These are phyloP conservation scores for Limonium bicolor DNA, from an alignment of 148 eudicot genomes.

Conservation along the genomic window DNA sequence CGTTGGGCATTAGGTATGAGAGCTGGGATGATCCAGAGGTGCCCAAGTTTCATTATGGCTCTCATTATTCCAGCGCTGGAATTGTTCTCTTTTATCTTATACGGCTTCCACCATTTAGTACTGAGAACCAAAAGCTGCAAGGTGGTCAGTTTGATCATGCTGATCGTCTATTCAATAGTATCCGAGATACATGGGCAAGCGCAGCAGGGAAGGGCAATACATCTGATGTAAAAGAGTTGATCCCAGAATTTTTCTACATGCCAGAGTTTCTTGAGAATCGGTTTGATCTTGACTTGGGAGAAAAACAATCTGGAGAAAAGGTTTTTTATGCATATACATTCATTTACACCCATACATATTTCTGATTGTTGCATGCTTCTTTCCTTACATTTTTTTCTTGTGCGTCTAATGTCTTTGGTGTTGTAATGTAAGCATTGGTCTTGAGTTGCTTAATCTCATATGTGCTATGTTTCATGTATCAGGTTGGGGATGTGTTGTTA, in stretches of 20 bases:
- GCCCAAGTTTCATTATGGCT: constrained; percentile 97
- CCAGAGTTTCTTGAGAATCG: constrained; percentile 89
- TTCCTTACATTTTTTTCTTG: not conserved
- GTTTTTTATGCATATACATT: constrained; percentile 6
- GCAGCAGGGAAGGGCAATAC: constrained; percentile 99
- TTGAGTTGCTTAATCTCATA: constrained; percentile 2
- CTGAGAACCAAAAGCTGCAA: constrained; percentile 89
- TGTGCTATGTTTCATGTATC: constrained; percentile 17
- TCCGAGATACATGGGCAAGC: constrained; percentile 88
- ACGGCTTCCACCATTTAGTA: constrained; percentile 87
- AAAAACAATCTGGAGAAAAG: constrained; percentile 99
- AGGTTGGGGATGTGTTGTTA: constrained; percentile 80
- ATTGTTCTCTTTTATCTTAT: constrained; percentile 94
- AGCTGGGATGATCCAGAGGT: constrained; percentile 99
- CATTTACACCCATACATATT: not conserved
- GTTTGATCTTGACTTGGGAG: constrained; percentile 87
- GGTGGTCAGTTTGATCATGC: constrained; percentile 99
- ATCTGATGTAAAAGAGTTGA: constrained; percentile 96
- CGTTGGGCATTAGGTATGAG: constrained; percentile 45
- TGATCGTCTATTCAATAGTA: constrained; percentile 91
- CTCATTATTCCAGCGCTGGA: constrained; percentile 99
- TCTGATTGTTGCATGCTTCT: not conserved
- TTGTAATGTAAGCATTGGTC: not conserved
- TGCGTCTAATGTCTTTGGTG: not conserved
- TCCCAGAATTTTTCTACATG: constrained; percentile 96